Evolutionary conservation across 2,329 filamentous ascomycete species (phyloP).

Genomic region (Xylariaceae sp.): DNA sequence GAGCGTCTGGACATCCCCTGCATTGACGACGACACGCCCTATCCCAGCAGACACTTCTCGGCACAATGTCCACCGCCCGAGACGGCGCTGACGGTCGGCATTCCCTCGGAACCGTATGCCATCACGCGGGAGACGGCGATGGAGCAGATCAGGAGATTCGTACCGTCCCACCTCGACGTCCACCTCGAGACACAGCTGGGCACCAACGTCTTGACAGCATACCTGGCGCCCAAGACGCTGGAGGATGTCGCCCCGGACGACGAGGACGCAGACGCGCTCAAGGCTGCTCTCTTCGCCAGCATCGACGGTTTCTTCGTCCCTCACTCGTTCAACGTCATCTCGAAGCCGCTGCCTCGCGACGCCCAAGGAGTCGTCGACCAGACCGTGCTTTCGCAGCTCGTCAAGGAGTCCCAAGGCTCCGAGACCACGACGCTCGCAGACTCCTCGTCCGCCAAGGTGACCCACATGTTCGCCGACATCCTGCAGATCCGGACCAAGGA

Average conservation of each 20-base stretch:
- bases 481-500: slow-evolving; percentile 36
- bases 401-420: slow-evolving; percentile 23
- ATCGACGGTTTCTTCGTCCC: slow-evolving; percentile 35
- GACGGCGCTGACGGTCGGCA: slow-evolving; percentile 38
- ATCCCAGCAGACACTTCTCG: slow-evolving; percentile 43
- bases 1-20: slow-evolving; percentile 41
- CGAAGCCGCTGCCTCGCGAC: slow-evolving; percentile 32
- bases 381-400: slow-evolving; percentile 30
- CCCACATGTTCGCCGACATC: slow-evolving; percentile 40
- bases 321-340: slow-evolving; percentile 31
- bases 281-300: slow-evolving; percentile 12
- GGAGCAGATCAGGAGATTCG: slow-evolving; percentile 2
- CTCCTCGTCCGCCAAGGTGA: slow-evolving; percentile 33
- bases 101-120: slow-evolving; percentile 32
- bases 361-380: slow-evolving; percentile 31
- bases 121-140: slow-evolving; percentile 23
- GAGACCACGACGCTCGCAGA: slow-evolving; percentile 5
- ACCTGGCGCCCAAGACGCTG: slow-evolving; percentile 1
- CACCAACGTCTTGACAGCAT: slow-evolving; percentile 3
- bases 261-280: slow-evolving; percentile 6
- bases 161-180: slow-evolving; percentile 1
- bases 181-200: slow-evolving; percentile 1
- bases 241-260: background rate
- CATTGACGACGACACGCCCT: slow-evolving; percentile 39
- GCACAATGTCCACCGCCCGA: slow-evolving; percentile 44